Conservation (phyloP, 164 flowering plant genomes). For the Amborella trichopoda region DNA sequence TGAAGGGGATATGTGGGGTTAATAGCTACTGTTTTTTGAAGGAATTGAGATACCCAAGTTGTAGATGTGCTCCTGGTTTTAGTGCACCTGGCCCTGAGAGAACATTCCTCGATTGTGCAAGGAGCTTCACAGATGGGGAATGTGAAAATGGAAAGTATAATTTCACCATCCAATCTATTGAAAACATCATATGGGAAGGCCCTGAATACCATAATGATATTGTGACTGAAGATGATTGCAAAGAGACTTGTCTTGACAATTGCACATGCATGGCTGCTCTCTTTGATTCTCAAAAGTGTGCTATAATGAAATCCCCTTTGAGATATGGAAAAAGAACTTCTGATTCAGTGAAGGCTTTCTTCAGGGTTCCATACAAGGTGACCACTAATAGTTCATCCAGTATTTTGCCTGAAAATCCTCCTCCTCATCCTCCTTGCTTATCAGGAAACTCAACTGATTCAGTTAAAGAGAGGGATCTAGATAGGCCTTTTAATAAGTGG, state of each 20-base stretch:
- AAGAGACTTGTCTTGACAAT: conserved; percentile 10
- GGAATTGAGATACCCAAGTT: not conserved
- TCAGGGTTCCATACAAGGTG: conserved; percentile 13
- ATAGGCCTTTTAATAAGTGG: not conserved
- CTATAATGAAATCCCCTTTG: conserved; percentile 14
- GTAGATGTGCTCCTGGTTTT: not conserved
- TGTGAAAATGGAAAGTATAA: not conserved
- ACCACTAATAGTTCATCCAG: not conserved
- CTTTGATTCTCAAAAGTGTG: conserved; percentile 2
- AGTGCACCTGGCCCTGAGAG: not conserved
- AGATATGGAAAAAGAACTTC: conserved; percentile 7
- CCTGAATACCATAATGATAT: not conserved
- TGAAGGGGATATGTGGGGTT: not conserved
- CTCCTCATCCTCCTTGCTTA: not conserved
- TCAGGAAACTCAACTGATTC: not conserved
- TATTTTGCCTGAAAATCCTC: too few relatives aligned
- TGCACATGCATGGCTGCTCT: conserved; percentile 11
- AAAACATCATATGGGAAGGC: not conserved
- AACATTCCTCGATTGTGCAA: not conserved
- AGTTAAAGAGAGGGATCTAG: not conserved
- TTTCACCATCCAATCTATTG: not conserved
- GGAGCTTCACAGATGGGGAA: not conserved
- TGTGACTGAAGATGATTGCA: conserved; percentile 6
- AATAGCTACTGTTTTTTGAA: not conserved
- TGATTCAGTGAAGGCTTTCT: conserved; percentile 1